Base-by-base conservation (phyloP, 371 early-diverging fungal species). In the Rhizopus delemar region DNA sequence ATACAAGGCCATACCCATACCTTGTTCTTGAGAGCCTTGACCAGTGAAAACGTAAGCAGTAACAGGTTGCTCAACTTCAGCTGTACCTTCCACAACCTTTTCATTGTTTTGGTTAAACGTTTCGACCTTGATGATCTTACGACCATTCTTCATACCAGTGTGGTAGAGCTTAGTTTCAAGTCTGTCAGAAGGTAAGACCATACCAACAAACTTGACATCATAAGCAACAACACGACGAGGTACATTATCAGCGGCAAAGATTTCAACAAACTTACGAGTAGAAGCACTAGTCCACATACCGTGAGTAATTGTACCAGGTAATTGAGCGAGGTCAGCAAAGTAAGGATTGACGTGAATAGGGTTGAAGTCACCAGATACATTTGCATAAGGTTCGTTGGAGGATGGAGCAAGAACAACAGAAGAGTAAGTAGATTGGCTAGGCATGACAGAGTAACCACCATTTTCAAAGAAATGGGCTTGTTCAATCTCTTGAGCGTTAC, bases 201-300 rank as follows among this genome's bases (percentile, higher is more conserved):
- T 91, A 49, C 87, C 91, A 46, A 87, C 71, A 76, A 96, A 93
- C 56, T 82, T 81, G 54, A 92, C 94, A 38, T 84, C 67, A 73
- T 92, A 95, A 51, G 85, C 85, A 48, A 84, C 86, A 36, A 96
- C 93, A 49, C 96, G 90, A 68, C 86, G 82, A 46, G 97, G 95
- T 56, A 89, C 87, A 80, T 97, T 97, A 75, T 95, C 94, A 54
- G 97, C 97, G 60, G 96, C 97, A 62, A 90, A 89, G 60, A 87
- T 86, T 75, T 97, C 97, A 54, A 97, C 94, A 75, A 95, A 93
- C 82, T 93, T 93, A 77, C 96, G 90, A 51, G 95, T 91, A 13
- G 95, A 89, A 13, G 97, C 97, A 56, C 87, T 86, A 57, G 96
- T 96, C 96, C 96, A 97, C 96, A 97, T 95, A 59, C 97, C 97